phyloP scores from a whole-genome alignment of 768 basidiomycete species.

The Hemileccinum rubropunctum region DNA sequence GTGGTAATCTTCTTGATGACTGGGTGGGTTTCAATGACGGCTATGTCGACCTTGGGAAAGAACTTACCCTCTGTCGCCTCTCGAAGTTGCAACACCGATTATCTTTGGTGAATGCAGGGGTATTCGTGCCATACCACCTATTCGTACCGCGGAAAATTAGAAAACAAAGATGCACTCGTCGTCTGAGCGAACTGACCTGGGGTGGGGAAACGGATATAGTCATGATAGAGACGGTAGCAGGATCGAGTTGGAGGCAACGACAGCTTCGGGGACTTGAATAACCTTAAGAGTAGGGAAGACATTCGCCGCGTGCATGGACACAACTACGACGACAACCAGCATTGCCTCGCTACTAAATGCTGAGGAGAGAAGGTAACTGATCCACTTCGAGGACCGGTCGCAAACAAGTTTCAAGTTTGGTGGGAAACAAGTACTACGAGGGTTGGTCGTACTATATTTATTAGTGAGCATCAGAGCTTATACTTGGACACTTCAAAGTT shows the following conservation, averaged over 20 bases:
- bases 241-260: constrained; percentile 9
- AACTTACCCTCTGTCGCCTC: constrained; percentile 69
- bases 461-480: too few species aligned
- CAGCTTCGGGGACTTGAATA: constrained; percentile 16
- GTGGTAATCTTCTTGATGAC: constrained; percentile 89
- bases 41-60: neutral
- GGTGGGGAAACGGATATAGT: constrained; percentile 57
- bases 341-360: constrained; percentile 25
- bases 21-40: constrained; percentile 30
- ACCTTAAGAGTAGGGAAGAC: constrained; percentile 25
- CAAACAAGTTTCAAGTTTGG: constrained; percentile 1
- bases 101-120: constrained; percentile 75
- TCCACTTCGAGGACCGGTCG: constrained; percentile 14
- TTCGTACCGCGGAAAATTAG: constrained; percentile 6
- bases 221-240: constrained; percentile 50
- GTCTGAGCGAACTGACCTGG: constrained; percentile 39
- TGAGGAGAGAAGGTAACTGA: constrained; percentile 5
- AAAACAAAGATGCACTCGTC: neutral
- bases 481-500: too few species aligned
- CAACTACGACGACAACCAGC: constrained; percentile 22
- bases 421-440: constrained; percentile 13
- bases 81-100: constrained; percentile 70
- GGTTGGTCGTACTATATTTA: too few species aligned
- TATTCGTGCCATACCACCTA: constrained; percentile 64
- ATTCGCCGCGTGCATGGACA: constrained; percentile 27